These are phyloP conservation scores for Lachancea sp. DNA, from an alignment of 805 yeast genomes.

Conservation along the genomic window DNA sequence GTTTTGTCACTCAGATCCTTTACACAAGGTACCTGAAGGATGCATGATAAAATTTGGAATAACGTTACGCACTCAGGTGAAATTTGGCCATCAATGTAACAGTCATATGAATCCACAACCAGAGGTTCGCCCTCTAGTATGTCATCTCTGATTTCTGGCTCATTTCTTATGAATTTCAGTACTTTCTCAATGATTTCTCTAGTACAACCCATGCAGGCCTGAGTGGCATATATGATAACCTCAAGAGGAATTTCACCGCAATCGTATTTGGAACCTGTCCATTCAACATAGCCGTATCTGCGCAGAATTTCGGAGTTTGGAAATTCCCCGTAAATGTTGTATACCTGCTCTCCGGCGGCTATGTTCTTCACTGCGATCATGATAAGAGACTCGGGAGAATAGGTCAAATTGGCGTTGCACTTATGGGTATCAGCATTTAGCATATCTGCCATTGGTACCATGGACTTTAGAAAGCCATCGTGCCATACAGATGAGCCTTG, in stretches of 20 bases:
- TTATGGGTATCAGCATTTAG: conserved; percentile 76
- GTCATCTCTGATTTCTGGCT: conserved; percentile 31
- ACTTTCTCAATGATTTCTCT: conserved; percentile 34
- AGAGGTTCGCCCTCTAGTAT: conserved; percentile 35
- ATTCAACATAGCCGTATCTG: conserved; percentile 86
- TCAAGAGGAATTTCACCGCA: conserved; percentile 65
- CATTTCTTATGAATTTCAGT: conserved; percentile 23
- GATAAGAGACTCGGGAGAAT: conserved; percentile 43
- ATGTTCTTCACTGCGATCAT: conserved; percentile 68
- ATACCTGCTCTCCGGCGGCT: conserved; percentile 62
- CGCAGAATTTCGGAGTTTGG: conserved; percentile 88
- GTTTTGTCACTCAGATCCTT: conserved; percentile 16
- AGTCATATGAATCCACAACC: conserved; percentile 55
- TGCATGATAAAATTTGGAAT: conserved; percentile 44
- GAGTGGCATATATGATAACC: conserved; percentile 24
- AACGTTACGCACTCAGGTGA: conserved; percentile 52
- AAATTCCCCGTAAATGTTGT: conserved; percentile 83
- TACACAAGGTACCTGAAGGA: conserved; percentile 28
- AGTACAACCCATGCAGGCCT: conserved; percentile 18
- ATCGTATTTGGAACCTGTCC: conserved; percentile 63
- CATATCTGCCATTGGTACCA: conserved; percentile 92
- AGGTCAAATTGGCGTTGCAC: conserved; percentile 67
- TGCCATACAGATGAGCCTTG: conserved; percentile 22
- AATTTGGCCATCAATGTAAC: conserved; percentile 51
- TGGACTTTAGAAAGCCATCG: conserved; percentile 56